Conservation (phyloP, 139 green algal genomes). For the Pedinophyceae sp. region DNA sequence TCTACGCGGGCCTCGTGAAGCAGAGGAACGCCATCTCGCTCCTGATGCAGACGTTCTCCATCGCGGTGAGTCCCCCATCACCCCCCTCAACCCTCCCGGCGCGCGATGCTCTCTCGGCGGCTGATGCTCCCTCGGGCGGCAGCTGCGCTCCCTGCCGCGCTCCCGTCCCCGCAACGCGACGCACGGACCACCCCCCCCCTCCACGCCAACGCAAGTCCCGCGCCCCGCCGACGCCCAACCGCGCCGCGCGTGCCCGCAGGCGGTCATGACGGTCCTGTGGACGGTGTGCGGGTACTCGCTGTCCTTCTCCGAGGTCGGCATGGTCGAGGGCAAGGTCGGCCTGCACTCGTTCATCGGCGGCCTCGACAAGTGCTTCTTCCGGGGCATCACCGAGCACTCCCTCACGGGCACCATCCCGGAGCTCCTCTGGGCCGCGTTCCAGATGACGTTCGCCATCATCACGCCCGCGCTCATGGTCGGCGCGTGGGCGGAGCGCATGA, state of each 20-base stretch:
- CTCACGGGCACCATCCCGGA: slow-evolving; percentile 18
- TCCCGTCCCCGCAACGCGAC: no score
- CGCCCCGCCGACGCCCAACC: no score
- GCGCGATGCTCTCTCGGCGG: no score
- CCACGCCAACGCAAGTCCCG: no score
- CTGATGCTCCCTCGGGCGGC: no score
- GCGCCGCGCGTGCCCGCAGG: no score
- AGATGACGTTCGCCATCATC: slow-evolving; percentile 28
- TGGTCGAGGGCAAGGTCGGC: slow-evolving; percentile 3
- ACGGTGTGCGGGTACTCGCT: slow-evolving; percentile 17
- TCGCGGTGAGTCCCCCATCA: no score
- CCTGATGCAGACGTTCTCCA: slow-evolving; percentile 17
- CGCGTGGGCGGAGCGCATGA: slow-evolving; percentile 21
- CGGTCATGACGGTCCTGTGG: slow-evolving; percentile 19
- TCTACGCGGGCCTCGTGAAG: slow-evolving; percentile 23
- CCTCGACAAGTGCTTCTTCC: slow-evolving; percentile 19
- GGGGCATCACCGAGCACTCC: slow-evolving; percentile 9
- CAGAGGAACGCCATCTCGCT: slow-evolving; percentile 17
- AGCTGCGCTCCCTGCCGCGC: no score
- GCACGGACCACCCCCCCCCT: no score
- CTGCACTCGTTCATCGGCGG: slow-evolving; percentile 13
- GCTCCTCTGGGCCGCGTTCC: slow-evolving; percentile 20
- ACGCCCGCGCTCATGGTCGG: slow-evolving; percentile 22
- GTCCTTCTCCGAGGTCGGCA: slow-evolving; percentile 14
- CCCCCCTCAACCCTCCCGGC: no score